Evolutionary conservation across 495 filamentous ascomycete genomes (phyloP), one percentile per base, ranked within the genome.

Genomic region (Massariosphaeria phaeospora): DNA sequence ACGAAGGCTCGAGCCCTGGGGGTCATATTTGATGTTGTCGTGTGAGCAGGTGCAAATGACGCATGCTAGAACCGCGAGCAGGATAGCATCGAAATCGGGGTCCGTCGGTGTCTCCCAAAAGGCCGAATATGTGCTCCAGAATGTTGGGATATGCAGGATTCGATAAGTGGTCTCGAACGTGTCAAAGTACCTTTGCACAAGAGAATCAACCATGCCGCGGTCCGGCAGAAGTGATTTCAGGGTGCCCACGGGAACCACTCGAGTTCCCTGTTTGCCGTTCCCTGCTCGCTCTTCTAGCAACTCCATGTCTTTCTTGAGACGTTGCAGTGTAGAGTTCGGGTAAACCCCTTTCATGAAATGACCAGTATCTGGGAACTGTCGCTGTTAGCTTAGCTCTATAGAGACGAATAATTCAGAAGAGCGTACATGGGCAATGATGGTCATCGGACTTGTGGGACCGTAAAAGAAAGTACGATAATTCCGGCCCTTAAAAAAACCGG

Each of bases 121-220:
- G 11, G 25, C 29, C 18, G 42, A 13, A 33, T 49, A 60, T 6
- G 18, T 29, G 11, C 35, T 27, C 33, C 15, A 55, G 51, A 60
- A 60, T 10, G 50, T 35, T 3, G 57, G 57, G 2, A 49, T 31
- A 31, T 60, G 50, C 11, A 60, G 11, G 21, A 60, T 60, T 1
- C 51, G 57, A 40, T 55, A 60, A 1, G 57, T 55, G 1, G 57
- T 60, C 38, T 60, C 57, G 20, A 60, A 60, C 13, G 57, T 54
- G 2, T 48, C 57, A 26, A 60, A 24, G 25, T 54, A 60, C 15
- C n/a, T 24, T 13, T 48, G 35, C 23, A 48, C 17, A 1, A 60
- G 21, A 17, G 34, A 6, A 23, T 60, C 50, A n/a, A 53, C 44
- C n/a, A 38, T 54, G 4, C 26, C 12, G 0, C 50, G 42, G 18